Evolutionary conservation across 352 stramenopile species (phyloP).

Genomic region (Blastocystis hominis): DNA sequence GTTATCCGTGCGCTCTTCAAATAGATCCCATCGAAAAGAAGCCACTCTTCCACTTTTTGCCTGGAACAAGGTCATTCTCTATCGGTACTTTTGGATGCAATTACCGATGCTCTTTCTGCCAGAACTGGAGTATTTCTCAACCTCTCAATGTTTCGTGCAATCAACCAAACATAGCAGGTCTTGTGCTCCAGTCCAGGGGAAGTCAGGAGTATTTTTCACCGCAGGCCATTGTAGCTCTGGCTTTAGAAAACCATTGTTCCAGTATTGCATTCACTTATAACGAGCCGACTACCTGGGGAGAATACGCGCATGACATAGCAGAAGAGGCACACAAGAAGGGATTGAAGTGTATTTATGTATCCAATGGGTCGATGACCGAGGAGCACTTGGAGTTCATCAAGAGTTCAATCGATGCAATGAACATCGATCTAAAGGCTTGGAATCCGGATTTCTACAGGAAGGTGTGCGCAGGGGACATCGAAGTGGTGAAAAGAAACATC

Average conservation of each 20-base stretch:
- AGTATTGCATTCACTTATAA: conserved; percentile 26
- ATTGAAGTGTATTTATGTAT: not conserved
- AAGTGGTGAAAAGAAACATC: not conserved
- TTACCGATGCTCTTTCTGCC: conserved; percentile 6
- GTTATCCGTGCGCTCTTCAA: conserved; percentile 2
- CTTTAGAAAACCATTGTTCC: not conserved
- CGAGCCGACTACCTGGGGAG: conserved; percentile 4
- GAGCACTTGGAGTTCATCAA: not conserved
- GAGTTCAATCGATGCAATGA: not conserved
- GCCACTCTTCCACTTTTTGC: not conserved
- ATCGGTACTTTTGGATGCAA: conserved; percentile 17
- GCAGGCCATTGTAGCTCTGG: not conserved
- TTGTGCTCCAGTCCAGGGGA: not conserved
- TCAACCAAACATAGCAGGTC: not conserved
- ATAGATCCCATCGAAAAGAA: conserved; percentile 36
- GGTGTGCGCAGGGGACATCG: not conserved
- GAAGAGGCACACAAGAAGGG: not conserved
- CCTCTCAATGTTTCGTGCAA: not conserved
- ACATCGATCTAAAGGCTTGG: conserved; percentile 7
- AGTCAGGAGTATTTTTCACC: not conserved
- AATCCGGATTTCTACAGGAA: not conserved
- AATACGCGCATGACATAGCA: conserved; percentile 13
- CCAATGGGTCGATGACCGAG: not conserved
- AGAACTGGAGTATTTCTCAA: conserved; percentile 41
- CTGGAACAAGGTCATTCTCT: not conserved